Base-by-base conservation (phyloP, 257 asterid species). In the Petunia axillaris region DNA sequence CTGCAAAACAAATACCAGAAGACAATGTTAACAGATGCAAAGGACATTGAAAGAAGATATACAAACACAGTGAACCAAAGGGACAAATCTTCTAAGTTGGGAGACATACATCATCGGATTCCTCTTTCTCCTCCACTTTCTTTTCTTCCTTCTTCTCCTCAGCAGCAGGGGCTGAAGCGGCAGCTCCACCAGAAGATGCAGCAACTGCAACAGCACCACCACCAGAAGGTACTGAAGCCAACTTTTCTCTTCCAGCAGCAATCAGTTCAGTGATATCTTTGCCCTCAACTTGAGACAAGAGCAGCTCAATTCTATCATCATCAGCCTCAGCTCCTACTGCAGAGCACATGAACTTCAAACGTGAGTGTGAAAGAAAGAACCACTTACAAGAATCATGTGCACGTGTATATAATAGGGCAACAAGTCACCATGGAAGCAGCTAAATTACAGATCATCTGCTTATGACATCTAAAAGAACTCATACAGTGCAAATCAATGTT, bases 211-310 rank as follows among this genome's bases (percentile, higher is more conserved):
- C 80, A 39, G 41, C 71, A 77, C 71, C 71, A 77, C 80, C 80
- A 10, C 80, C 80, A 77, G 57, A 2, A 5, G 80, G 80, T 39
- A 77, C 80, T 15, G 80, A 77, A 77, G 80, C 80, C 71, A 77
- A 41, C 71, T 77, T 59, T 59, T 77, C 80, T 46, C 80, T 41
- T 43, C 80, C 80, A n/a, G 80, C 67, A 55, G 80, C 80, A 15
- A 77, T 77, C 71, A 77, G 71, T 41, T 88, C 91, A 1, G 86
- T 82, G 50, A 85, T 80, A 62, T 88, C 90, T 68, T 88, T 88
- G 6, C 86, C 91, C 79, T 81, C 16, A 3, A 83, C 83, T 86
- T 86, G 85, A 25, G 86, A 76, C 78, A 86, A 55, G 3, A 88
- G 86, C 16, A 86, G 50, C 10, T 78, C 82, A 58, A 88, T 85